Evolutionary conservation across 1,284 basidiomycete species (phyloP).

Genomic region (Apiotrichum porosum): DNA sequence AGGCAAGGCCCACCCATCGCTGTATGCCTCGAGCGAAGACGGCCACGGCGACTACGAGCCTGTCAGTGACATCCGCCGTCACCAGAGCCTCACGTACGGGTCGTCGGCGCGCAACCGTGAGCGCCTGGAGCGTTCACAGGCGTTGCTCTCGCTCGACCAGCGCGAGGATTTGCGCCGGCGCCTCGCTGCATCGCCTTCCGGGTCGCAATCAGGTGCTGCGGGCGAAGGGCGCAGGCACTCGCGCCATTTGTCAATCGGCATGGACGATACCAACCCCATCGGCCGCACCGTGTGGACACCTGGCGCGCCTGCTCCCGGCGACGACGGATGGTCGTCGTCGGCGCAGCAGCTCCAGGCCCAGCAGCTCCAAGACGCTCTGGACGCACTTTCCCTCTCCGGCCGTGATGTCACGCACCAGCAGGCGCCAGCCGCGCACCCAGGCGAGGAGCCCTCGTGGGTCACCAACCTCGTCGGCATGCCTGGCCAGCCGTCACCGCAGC

Average conservation of each 20-base stretch:
- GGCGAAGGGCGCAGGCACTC: constrained; percentile 8
- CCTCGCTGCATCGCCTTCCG: constrained; percentile 11
- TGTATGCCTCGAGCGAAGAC: constrained; percentile 21
- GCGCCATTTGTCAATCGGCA: constrained; percentile 11
- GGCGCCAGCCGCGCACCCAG: not conserved
- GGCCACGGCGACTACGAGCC: constrained; percentile 9
- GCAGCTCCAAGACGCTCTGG: constrained; percentile 42
- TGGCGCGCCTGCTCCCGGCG: constrained; percentile 13
- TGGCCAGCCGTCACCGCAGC: constrained; percentile 28
- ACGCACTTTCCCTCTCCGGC: constrained; percentile 21
- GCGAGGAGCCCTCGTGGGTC: constrained; percentile 44
- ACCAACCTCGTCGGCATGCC: constrained; percentile 40
- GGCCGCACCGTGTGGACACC: constrained; percentile 41
- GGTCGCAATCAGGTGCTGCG: not conserved
- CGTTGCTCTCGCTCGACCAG: constrained; percentile 39
- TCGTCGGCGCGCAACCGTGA: constrained; percentile 34
- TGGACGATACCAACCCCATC: constrained; percentile 36
- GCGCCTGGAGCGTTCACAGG: constrained; percentile 39
- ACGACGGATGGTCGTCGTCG: constrained; percentile 35
- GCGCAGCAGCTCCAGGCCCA: constrained; percentile 13
- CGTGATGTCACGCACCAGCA: constrained; percentile 13
- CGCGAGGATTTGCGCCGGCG: constrained; percentile 29
- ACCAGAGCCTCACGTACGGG: constrained; percentile 46
- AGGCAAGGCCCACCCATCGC: constrained; percentile 34
- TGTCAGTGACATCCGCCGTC: constrained; percentile 38